These are phyloP conservation scores for Pelargonium fulgidum DNA, from an alignment of 441 rosid species.

Conservation along the genomic window DNA sequence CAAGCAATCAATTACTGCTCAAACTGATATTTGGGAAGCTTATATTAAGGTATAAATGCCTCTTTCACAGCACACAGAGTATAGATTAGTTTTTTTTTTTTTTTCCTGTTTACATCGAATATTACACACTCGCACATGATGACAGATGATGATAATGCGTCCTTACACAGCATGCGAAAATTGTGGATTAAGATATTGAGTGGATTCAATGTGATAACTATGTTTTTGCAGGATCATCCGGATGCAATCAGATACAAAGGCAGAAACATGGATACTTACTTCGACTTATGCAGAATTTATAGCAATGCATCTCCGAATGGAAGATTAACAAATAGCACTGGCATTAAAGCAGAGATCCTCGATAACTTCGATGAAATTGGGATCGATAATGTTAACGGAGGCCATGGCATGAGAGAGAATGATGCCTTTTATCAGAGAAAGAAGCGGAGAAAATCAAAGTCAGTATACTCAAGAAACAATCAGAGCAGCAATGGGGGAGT, in stretches of 20 bases:
- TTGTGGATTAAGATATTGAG: neutral
- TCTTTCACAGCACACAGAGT: too few species aligned
- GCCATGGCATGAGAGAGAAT: slow-evolving; percentile 24
- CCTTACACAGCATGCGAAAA: neutral
- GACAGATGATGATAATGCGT: neutral
- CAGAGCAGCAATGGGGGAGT: slow-evolving; percentile 20
- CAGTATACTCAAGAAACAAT: slow-evolving; percentile 25
- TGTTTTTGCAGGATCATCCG: slow-evolving; percentile 31
- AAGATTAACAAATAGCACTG: slow-evolving; percentile 19
- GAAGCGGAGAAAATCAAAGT: slow-evolving; percentile 27
- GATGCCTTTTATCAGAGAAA: slow-evolving; percentile 20
- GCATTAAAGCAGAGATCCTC: slow-evolving; percentile 20
- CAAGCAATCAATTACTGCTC: slow-evolving; percentile 62
- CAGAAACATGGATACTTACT: slow-evolving; percentile 22
- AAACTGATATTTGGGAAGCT: slow-evolving; percentile 54
- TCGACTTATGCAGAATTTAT: slow-evolving; percentile 26
- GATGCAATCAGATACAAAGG: slow-evolving; percentile 25
- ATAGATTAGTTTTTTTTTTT: too few species aligned
- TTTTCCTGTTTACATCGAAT: too few species aligned
- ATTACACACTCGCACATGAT: neutral
- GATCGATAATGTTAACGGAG: slow-evolving; percentile 24
- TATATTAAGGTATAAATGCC: slow-evolving; percentile 52
- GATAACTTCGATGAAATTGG: slow-evolving; percentile 16
- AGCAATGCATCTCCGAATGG: slow-evolving; percentile 12
- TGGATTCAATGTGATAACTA: neutral